Evolutionary conservation across 805 yeast genomes (phyloP).

Genomic region (Saccharomycopsis sp.): DNA sequence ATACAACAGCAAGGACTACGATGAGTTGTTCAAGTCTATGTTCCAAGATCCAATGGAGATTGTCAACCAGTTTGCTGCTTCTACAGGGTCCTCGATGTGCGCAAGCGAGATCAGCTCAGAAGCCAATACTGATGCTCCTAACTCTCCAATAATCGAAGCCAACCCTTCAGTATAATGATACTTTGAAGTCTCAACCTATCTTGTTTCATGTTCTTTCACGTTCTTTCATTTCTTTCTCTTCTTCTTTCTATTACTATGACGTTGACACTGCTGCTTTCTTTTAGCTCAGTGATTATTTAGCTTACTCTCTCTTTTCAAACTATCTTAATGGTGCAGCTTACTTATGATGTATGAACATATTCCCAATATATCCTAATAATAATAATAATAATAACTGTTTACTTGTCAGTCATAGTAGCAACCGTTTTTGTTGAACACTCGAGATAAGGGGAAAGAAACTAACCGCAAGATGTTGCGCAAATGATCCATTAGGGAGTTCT

Average conservation of each 20-base stretch:
- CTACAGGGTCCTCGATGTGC: neutral
- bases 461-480: neutral
- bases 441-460: too few species aligned
- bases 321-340: neutral
- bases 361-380: neutral
- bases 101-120: neutral
- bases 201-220: neutral
- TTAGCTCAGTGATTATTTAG: too few species aligned
- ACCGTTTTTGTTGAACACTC: too few species aligned
- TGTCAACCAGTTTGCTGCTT: neutral
- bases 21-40: neutral
- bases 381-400: neutral
- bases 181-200: too few species aligned
- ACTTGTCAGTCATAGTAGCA: too few species aligned
- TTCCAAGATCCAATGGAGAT: conserved; percentile 1
- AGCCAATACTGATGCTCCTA: neutral
- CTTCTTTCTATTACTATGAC: neutral
- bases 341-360: neutral
- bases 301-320: neutral
- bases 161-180: neutral
- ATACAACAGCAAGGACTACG: conserved; percentile 2
- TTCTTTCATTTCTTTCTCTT: neutral
- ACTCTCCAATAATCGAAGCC: neutral
- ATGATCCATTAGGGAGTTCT: neutral
- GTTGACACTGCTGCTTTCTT: neutral